Percentiles rank a stretch among this genome's conserved stretches.
These are phyloP conservation scores for Inga oerstediana DNA, from an alignment of 306 rosid species.

Conservation along the genomic window DNA sequence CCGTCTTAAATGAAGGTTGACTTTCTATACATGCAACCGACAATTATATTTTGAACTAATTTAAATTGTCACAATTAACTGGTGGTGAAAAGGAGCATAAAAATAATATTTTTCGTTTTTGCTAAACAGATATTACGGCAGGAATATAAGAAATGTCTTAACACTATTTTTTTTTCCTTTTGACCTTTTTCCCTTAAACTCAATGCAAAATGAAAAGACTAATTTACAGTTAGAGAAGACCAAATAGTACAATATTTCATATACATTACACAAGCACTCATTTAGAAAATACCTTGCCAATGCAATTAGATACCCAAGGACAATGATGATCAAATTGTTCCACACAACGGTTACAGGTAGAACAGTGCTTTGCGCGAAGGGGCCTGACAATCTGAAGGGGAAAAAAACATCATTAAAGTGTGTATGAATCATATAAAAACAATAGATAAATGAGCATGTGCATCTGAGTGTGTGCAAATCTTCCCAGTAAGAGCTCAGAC, in stretches of 20 bases:
- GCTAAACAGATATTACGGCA: neutral
- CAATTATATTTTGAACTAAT: neutral
- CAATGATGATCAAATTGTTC: slow-evolving; percentile 99
- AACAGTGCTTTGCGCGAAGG: slow-evolving; percentile 98
- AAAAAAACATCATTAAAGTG: slow-evolving; percentile 21
- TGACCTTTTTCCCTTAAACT: neutral
- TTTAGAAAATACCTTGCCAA: slow-evolving; percentile 78
- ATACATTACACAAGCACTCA: slow-evolving; percentile 19
- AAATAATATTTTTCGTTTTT: neutral
- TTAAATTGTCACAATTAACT: neutral
- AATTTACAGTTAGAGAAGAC: neutral
- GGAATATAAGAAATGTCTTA: slow-evolving; percentile 3
- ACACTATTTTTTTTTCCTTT: neutral
- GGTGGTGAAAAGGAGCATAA: neutral
- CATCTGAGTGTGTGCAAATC: slow-evolving; percentile 44
- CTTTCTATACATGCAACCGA: neutral
- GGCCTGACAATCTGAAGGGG: slow-evolving; percentile 93
- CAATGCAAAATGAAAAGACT: slow-evolving; percentile 28
- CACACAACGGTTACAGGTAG: slow-evolving; percentile 91
- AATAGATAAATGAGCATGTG: neutral
- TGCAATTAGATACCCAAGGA: slow-evolving; percentile 99
- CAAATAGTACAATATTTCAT: slow-evolving; percentile 14
- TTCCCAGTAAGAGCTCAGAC: slow-evolving; percentile 65
- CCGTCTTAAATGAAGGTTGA: neutral
- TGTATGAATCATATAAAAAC: slow-evolving; percentile 6